Evolutionary conservation across 805 yeast species (phyloP).

Genomic region (Kurtzmaniella fragi): DNA sequence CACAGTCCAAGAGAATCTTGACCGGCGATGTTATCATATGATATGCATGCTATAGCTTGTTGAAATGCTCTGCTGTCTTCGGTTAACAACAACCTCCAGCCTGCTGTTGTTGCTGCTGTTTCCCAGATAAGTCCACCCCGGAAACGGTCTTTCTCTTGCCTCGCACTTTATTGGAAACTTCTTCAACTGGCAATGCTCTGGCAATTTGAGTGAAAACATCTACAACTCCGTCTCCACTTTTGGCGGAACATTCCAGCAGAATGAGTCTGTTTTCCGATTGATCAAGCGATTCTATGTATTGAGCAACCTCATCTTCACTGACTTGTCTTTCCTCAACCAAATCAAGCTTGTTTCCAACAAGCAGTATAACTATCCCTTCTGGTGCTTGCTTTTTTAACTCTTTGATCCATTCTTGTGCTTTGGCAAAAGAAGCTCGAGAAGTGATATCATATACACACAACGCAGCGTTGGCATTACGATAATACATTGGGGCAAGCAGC

Average conservation of each 20-base stretch:
- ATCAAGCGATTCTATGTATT: slow-evolving; percentile 33
- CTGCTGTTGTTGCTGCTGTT: slow-evolving; percentile 19
- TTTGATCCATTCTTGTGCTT: slow-evolving; percentile 74
- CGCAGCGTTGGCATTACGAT: slow-evolving; percentile 59
- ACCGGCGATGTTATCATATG: background rate
- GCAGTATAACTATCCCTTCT: slow-evolving; percentile 66
- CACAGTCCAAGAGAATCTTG: background rate
- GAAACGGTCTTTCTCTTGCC: slow-evolving; percentile 19
- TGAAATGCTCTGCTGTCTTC: background rate
- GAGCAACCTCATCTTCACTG: slow-evolving; percentile 38
- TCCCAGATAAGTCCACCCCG: slow-evolving; percentile 34
- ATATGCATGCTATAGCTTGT: background rate
- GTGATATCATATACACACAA: slow-evolving; percentile 75
- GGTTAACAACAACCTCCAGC: slow-evolving; percentile 22
- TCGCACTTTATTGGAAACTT: slow-evolving; percentile 20
- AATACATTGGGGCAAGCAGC: slow-evolving; percentile 42
- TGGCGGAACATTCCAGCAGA: slow-evolving; percentile 40
- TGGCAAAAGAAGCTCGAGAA: slow-evolving; percentile 57
- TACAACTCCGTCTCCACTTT: slow-evolving; percentile 40
- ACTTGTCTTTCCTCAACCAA: slow-evolving; percentile 46
- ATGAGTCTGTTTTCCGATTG: slow-evolving; percentile 44
- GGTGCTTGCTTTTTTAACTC: slow-evolving; percentile 81
- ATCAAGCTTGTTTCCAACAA: slow-evolving; percentile 78
- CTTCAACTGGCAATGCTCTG: slow-evolving; percentile 38
- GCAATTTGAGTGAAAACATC: slow-evolving; percentile 37